A percentile compares a stretch with the other conserved stretches of the same genome.
These are phyloP conservation scores for Aspergillus thermomutatus DNA, from an alignment of 2,329 filamentous ascomycete genomes.

Conservation along the genomic window DNA sequence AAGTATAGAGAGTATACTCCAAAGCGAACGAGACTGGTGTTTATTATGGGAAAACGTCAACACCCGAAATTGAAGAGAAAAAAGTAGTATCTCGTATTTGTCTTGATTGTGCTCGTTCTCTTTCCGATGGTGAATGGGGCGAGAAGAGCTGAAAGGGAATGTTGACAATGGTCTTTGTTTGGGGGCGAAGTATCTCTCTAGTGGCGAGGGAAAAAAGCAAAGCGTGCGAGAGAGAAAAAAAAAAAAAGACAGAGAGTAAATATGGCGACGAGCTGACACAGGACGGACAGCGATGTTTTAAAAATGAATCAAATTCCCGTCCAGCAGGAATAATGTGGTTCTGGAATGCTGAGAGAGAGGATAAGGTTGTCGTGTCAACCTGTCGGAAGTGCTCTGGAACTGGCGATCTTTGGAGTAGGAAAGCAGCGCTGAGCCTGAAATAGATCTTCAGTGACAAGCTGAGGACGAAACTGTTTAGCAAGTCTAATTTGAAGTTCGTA, in stretches of 20 bases:
- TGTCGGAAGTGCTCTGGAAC: constrained; percentile 2
- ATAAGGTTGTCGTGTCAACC: constrained; percentile 38
- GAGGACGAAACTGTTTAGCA: constrained; percentile 35
- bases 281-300: neutral
- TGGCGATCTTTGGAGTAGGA: constrained; percentile 1
- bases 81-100: neutral
- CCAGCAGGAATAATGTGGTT: constrained; percentile 29
- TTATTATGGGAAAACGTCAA: neutral
- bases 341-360: constrained; percentile 29
- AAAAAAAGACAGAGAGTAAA: neutral
- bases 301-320: constrained; percentile 12
- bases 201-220: neutral
- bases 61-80: neutral
- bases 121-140: neutral
- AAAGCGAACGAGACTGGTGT: neutral
- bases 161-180: neutral
- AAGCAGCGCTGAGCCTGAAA: neutral
- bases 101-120: neutral
- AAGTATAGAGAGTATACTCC: neutral
- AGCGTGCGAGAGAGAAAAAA: constrained; percentile 1
- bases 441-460: neutral
- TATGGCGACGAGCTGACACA: neutral
- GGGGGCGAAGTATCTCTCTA: neutral
- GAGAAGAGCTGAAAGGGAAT: neutral
- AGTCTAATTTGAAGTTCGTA: constrained; percentile 15